Evolutionary conservation across 2,329 filamentous ascomycete species (phyloP).

Genomic region (Penicillium sp.): DNA sequence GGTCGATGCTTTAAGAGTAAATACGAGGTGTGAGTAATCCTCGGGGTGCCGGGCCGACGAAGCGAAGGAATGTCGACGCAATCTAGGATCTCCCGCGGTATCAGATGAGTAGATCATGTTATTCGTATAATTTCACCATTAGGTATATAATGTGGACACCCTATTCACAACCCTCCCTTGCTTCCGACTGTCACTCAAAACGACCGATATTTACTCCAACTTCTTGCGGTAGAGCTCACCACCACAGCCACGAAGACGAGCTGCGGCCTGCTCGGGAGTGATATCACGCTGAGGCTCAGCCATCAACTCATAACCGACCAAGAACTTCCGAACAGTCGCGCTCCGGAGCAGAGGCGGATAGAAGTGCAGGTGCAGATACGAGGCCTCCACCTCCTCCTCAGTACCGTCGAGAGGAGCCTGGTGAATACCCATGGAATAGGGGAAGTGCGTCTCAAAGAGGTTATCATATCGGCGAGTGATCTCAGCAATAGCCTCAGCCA

Average conservation of each 20-base stretch:
- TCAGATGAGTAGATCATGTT: background rate
- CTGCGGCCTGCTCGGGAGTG: conserved; percentile 91
- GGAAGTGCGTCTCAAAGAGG: conserved; percentile 93
- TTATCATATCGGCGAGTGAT: conserved; percentile 94
- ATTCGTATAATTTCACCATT: background rate
- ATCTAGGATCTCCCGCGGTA: background rate
- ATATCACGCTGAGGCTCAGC: conserved; percentile 98
- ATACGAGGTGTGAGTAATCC: conserved; percentile 4
- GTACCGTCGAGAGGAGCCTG: conserved; percentile 86
- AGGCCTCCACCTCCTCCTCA: conserved; percentile 79
- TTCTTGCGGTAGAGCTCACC: conserved; percentile 81
- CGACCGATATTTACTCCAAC: conserved; percentile 33
- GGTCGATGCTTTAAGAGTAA: background rate
- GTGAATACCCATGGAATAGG: conserved; percentile 95
- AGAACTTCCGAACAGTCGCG: conserved; percentile 91
- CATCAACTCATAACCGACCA: conserved; percentile 93
- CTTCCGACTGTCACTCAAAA: background rate
- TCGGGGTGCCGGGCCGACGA: background rate
- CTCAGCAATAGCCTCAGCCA: conserved; percentile 85
- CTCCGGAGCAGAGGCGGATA: conserved; percentile 91
- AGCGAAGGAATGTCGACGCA: background rate
- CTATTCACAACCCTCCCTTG: background rate
- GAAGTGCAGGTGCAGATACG: conserved; percentile 96
- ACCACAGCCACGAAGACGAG: conserved; percentile 71
- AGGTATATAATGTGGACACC: background rate